Base-by-base conservation (phyloP, 1,139 yeast genomes). In the Lodderomyces beijingensis region DNA sequence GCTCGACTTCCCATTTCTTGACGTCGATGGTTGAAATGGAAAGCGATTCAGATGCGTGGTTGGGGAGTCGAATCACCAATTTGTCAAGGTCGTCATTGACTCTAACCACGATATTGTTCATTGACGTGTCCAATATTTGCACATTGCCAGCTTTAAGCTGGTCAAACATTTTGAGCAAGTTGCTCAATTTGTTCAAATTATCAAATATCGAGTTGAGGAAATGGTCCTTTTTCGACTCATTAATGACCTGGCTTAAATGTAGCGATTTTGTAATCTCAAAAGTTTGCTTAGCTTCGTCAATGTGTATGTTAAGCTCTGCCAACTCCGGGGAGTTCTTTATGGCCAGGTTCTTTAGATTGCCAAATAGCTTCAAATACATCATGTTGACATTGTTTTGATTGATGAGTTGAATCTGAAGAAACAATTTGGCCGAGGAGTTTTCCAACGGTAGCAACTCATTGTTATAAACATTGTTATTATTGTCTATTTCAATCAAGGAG, bases 381-480 rank as follows among this genome's bases (percentile, higher is more conserved):
- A 45, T 47, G 5, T 56, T 55, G 23, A 5, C 13, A 9, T 25
- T 23, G 16, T 45, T 49, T 16, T 44, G 37, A 35, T 53, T 54
- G 14, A 50, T 33, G 27, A 66, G 43, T 32, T 53, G 49, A 5
- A 65, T 56, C 33, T 53, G 51, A 18, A 68, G 45, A 25, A 67
- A 54, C n/a, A 68, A 46, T 30, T 61, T 47, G 6, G 64, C 56
- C 3, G 69, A 50, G 3, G 70, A 61, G 31, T 59, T 59, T 16
- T 49, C 36, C 7, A 65, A 37, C 0, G 73, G 74, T 11, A 67
- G 41, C 25, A 65, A 51, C 12, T 52, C 44, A 32, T 59, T 39
- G 37, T 65, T 67, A 41, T 51, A 60, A 5, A 68, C 43, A 32
- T 61, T 52, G n/a, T n/a, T n/a, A n/a, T n/a, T n/a, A n/a, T n/a